phyloP scores from a whole-genome alignment of 129 eudicot genomes.

The Dittrichia graveolens region DNA sequence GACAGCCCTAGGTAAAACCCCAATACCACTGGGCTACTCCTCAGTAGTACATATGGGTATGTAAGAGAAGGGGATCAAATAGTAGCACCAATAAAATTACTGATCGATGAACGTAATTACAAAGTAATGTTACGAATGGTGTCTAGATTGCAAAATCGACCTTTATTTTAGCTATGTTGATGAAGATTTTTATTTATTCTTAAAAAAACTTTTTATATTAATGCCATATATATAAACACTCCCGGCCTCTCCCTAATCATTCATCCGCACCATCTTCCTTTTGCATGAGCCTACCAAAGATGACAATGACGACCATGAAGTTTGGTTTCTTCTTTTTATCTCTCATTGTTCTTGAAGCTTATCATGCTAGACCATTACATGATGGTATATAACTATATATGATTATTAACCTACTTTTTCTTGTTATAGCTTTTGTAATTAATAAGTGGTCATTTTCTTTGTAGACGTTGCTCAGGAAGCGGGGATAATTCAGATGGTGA shows the following conservation, averaged over 20 bases:
- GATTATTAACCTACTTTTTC: not conserved
- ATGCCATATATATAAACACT: not conserved
- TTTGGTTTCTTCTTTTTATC: constrained; percentile 18
- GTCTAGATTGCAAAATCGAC: too few species aligned
- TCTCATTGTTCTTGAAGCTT: constrained; percentile 5
- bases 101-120: too few species aligned
- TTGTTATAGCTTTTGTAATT: not conserved
- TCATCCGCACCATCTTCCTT: constrained; percentile 3
- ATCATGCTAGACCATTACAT: constrained; percentile 29
- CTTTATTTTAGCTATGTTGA: too few species aligned
- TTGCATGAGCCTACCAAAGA: not conserved
- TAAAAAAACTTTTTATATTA: not conserved
- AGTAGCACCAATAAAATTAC: too few species aligned
- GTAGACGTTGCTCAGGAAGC: not conserved
- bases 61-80: too few species aligned
- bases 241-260: not conserved
- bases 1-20: too few species aligned
- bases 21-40: too few species aligned
- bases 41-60: too few species aligned
- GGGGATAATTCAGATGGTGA: not conserved
- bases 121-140: too few species aligned
- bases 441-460: not conserved
- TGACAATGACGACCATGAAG: constrained; percentile 7
- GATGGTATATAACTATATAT: not conserved
- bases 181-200: not conserved